Evolutionary conservation across 2,329 filamentous ascomycete species (phyloP).

Genomic region (Fusarium nanum): DNA sequence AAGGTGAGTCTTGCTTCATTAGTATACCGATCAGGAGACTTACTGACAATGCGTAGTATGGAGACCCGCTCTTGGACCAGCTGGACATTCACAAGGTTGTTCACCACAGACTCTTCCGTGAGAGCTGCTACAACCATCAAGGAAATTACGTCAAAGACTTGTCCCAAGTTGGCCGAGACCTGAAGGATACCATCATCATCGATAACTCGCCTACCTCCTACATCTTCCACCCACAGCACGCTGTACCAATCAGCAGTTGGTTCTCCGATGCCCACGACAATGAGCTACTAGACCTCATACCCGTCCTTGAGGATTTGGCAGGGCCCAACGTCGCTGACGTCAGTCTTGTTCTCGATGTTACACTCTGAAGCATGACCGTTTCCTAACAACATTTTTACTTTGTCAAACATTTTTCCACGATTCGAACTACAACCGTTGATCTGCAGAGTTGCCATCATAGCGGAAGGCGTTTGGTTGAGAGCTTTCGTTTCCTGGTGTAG

Average conservation of each 20-base stretch:
- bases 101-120: slow-evolving; percentile 94
- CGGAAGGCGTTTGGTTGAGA: slow-evolving; percentile 67
- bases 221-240: slow-evolving; percentile 99
- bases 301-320: slow-evolving; percentile 96
- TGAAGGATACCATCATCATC: slow-evolving; percentile 98
- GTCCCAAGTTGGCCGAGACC: slow-evolving; percentile 93
- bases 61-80: slow-evolving; percentile 94
- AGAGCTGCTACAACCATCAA: slow-evolving; percentile 99
- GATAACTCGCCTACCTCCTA: slow-evolving; percentile 99
- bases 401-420: slow-evolving; percentile 47
- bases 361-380: slow-evolving; percentile 65
- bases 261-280: slow-evolving; percentile 99
- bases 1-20: slow-evolving; percentile 71
- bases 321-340: slow-evolving; percentile 91
- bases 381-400: slow-evolving; percentile 48
- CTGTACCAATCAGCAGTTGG: slow-evolving; percentile 99
- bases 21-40: slow-evolving; percentile 21
- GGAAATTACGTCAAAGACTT: slow-evolving; percentile 99
- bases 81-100: slow-evolving; percentile 97
- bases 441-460: slow-evolving; percentile 61
- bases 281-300: slow-evolving; percentile 95
- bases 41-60: slow-evolving; percentile 72
- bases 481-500: slow-evolving; percentile 61
- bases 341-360: slow-evolving; percentile 95
- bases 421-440: slow-evolving; percentile 51